Percentiles rank a stretch among this genome's conserved stretches.
Conservation (phyloP, 805 yeast genomes). For the Vanderwaltozyma yarrowii region DNA sequence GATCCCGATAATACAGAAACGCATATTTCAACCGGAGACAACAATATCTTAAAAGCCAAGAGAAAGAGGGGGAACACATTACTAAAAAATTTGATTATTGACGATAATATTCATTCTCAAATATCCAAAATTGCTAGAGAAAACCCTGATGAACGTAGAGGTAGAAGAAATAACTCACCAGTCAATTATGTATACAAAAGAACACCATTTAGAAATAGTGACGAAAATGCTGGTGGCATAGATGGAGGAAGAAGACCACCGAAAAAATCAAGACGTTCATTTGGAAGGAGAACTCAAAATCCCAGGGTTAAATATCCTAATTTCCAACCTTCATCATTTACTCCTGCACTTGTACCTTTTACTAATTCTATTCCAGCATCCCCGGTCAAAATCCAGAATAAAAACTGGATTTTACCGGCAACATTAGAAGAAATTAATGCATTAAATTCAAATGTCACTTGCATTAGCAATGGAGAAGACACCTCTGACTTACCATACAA, state of each 20-base stretch:
- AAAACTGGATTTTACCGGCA: neutral
- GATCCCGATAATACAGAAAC: neutral
- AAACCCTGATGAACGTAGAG: slow-evolving; percentile 2
- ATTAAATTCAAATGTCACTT: slow-evolving; percentile 20
- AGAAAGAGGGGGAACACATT: slow-evolving; percentile 2
- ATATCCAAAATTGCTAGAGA: slow-evolving; percentile 2
- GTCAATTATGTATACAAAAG: slow-evolving; percentile 1
- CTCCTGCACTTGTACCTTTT: too few relatives aligned
- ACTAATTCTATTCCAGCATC: too few relatives aligned
- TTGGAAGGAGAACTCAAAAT: too few relatives aligned
- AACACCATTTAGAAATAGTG: neutral
- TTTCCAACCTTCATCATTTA: too few relatives aligned
- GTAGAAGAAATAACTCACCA: slow-evolving; percentile 1
- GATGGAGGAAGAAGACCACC: neutral
- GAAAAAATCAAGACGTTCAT: neutral
- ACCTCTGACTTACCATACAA: slow-evolving; percentile 4
- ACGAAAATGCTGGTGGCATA: neutral
- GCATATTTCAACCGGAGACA: too few relatives aligned
- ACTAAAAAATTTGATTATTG: slow-evolving; percentile 14
- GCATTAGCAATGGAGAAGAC: slow-evolving; percentile 1
- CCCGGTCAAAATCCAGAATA: too few relatives aligned
- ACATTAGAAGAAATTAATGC: slow-evolving; percentile 11
- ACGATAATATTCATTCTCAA: slow-evolving; percentile 20
- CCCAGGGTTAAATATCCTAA: too few relatives aligned
- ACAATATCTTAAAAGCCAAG: too few relatives aligned